Conservation (phyloP, 2,329 filamentous ascomycete species). For the Aspergillus sp. region DNA sequence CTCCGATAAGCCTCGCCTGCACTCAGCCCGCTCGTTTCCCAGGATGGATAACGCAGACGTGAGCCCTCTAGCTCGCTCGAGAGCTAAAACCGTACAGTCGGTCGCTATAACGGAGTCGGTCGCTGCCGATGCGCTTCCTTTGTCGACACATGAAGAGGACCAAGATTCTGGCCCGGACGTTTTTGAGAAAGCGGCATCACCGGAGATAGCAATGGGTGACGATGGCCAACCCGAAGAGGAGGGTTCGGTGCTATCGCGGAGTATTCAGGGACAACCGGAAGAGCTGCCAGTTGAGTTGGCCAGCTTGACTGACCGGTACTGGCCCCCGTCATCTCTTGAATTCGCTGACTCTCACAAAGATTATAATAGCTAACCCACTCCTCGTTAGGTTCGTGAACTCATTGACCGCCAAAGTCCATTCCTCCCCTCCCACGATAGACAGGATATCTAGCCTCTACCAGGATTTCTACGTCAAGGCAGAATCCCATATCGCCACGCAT, state of each 20-base stretch:
- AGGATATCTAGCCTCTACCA: slow-evolving; percentile 85
- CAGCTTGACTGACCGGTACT: slow-evolving; percentile 81
- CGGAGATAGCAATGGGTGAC: slow-evolving; percentile 31
- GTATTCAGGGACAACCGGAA: slow-evolving; percentile 68
- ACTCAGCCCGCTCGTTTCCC: slow-evolving; percentile 31
- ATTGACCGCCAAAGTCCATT: slow-evolving; percentile 80
- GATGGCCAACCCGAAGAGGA: slow-evolving; percentile 32
- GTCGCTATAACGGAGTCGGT: slow-evolving; percentile 23
- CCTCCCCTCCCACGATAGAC: slow-evolving; percentile 79
- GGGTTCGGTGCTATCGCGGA: slow-evolving; percentile 34
- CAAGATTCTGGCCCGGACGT: slow-evolving; percentile 36
- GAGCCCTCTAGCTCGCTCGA: slow-evolving; percentile 24
- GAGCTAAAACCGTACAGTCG: slow-evolving; percentile 27
- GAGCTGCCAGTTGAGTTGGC: slow-evolving; percentile 92
- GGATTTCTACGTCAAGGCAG: slow-evolving; percentile 83
- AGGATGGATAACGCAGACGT: slow-evolving; percentile 31
- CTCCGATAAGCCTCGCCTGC: slow-evolving; percentile 24
- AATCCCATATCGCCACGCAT: slow-evolving; percentile 81
- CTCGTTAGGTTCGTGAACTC: slow-evolving; percentile 79
- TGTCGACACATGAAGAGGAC: slow-evolving; percentile 23
- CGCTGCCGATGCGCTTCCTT: slow-evolving; percentile 24
- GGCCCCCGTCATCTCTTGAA: too few species aligned
- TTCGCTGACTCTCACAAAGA: background rate
- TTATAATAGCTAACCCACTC: slow-evolving; percentile 5
- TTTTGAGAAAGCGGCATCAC: slow-evolving; percentile 45